Evolutionary conservation across 2,329 filamentous ascomycete species (phyloP).

Genomic region (Cercospora nicotianae): DNA sequence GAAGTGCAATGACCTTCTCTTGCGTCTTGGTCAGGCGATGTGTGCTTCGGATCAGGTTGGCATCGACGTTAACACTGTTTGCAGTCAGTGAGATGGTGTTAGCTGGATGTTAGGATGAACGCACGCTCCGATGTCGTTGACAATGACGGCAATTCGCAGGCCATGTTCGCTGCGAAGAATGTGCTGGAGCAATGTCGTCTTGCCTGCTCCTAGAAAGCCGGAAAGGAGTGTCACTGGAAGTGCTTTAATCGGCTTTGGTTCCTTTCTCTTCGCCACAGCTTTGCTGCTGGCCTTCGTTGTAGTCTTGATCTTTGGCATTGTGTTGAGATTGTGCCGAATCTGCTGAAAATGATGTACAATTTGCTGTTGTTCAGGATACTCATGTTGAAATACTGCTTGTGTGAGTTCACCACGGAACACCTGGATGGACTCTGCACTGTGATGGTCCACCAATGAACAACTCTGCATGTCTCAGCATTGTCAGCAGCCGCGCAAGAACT

Average conservation of each 20-base stretch:
- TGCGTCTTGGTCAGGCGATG: slow-evolving; percentile 36
- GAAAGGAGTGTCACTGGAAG: slow-evolving; percentile 63
- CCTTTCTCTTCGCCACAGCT: slow-evolving; percentile 11
- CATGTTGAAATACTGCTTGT: slow-evolving; percentile 5
- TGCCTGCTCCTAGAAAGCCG: slow-evolving; percentile 66
- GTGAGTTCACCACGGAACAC: slow-evolving; percentile 13
- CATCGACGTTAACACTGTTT: slow-evolving; percentile 37
- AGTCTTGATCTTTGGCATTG: slow-evolving; percentile 26
- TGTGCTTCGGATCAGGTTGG: slow-evolving; percentile 36
- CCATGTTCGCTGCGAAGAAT: slow-evolving; percentile 68
- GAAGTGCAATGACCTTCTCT: slow-evolving; percentile 38
- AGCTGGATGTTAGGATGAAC: background rate
- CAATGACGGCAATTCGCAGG: slow-evolving; percentile 68
- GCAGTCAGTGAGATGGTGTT: background rate
- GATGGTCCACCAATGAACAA: slow-evolving; percentile 19
- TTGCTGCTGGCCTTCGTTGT: slow-evolving; percentile 19
- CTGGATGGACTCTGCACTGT: slow-evolving; percentile 19
- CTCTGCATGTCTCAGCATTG: background rate
- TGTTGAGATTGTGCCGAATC: background rate
- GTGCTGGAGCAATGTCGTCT: slow-evolving; percentile 69
- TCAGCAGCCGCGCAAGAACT: background rate
- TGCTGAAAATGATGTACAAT: background rate
- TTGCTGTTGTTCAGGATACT: background rate
- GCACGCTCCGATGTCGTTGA: slow-evolving; percentile 63
- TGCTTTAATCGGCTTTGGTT: slow-evolving; percentile 31